Percentiles rank a stretch among this genome's conserved stretches.
phyloP scores from a whole-genome alignment of 1,139 yeast species.

The Blastobotrys serpentis region DNA sequence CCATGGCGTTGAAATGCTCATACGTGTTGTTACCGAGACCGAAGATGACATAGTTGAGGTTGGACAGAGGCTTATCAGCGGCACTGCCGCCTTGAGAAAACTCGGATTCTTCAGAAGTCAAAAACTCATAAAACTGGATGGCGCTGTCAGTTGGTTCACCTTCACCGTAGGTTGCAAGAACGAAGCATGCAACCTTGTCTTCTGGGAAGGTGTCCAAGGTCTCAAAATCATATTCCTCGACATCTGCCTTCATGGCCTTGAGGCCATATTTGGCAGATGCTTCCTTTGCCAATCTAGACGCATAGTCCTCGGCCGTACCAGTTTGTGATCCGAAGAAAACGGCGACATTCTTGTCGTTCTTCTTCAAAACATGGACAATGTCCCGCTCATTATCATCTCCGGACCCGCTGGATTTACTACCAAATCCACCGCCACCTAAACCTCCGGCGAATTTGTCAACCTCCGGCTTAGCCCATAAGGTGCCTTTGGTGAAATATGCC shows the following conservation, averaged over 20 bases:
- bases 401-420: conserved; percentile 18
- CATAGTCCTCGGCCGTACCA: conserved; percentile 99
- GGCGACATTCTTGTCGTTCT: conserved; percentile 69
- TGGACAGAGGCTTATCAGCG: conserved; percentile 61
- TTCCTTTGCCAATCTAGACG: conserved; percentile 86
- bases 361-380: conserved; percentile 59
- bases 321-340: conserved; percentile 96
- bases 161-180: conserved; percentile 94
- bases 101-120: conserved; percentile 36
- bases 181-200: conserved; percentile 62
- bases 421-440: conserved; percentile 38
- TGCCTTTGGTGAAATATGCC: conserved; percentile 66
- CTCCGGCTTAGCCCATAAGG: conserved; percentile 47
- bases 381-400: conserved; percentile 38
- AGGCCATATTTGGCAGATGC: conserved; percentile 78
- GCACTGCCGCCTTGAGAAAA: conserved; percentile 42
- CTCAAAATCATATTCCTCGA: conserved; percentile 85
- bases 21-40: conserved; percentile 94
- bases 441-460: conserved; percentile 40
- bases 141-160: conserved; percentile 98
- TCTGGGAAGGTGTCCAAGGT: conserved; percentile 58
- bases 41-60: conserved; percentile 68
- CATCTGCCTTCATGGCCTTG: conserved; percentile 81
- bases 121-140: conserved; percentile 56
- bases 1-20: conserved; percentile 85